Evolutionary conservation across 2,329 filamentous ascomycete genomes (phyloP).

Genomic region (Tothia fuscella): DNA sequence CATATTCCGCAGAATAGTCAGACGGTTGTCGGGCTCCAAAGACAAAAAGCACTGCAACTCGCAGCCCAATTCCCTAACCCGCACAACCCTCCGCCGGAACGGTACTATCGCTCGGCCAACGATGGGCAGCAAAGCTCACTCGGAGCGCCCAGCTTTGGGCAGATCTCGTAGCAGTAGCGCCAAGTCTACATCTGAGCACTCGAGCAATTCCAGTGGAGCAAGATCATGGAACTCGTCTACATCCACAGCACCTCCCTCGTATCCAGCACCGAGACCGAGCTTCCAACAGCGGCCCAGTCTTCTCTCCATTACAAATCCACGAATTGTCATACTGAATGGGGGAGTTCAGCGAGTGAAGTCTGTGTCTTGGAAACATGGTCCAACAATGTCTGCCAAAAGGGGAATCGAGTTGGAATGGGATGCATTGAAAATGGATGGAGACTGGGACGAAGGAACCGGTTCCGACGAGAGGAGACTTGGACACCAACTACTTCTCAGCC

Average conservation of each 20-base stretch:
- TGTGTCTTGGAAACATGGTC: conserved; percentile 4
- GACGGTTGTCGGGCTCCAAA: background rate
- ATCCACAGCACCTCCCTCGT: background rate
- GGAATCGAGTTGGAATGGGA: conserved; percentile 4
- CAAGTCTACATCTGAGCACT: background rate
- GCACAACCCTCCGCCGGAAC: no score
- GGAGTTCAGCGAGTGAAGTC: background rate
- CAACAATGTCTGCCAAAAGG: conserved; percentile 4
- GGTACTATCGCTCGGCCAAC: no score
- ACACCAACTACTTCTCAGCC: conserved; percentile 1
- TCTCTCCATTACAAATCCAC: conserved; percentile 1
- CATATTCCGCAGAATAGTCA: background rate
- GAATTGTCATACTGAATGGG: background rate
- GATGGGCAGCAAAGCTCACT: background rate
- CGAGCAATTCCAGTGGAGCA: background rate
- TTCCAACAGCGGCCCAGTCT: background rate
- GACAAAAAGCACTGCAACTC: background rate
- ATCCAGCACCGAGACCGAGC: no score
- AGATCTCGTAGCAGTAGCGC: conserved; percentile 2
- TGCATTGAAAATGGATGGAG: background rate
- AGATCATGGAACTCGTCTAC: background rate
- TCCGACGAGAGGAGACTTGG: conserved; percentile 1
- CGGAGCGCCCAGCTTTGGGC: background rate
- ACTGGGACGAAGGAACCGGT: background rate
- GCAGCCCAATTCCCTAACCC: background rate